phyloP scores from a whole-genome alignment of 257 asterid species.

The Marsdenia floribunda region DNA sequence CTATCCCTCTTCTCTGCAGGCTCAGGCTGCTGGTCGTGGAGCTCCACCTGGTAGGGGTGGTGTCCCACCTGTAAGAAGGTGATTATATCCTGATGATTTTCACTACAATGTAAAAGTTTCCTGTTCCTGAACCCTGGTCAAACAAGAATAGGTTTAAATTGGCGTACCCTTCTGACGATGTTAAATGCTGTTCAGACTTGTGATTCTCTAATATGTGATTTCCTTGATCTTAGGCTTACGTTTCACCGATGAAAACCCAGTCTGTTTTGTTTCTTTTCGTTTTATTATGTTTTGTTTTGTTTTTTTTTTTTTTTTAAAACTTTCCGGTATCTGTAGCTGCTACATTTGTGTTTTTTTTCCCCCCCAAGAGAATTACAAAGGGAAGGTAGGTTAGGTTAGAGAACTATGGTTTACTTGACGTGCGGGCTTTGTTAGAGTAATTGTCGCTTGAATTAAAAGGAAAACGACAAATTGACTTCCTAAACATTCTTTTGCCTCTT shows the following conservation, averaged over 20 bases:
- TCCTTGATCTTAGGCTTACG: background rate
- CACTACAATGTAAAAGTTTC: background rate
- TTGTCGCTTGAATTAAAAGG: no score
- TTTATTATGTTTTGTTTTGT: background rate
- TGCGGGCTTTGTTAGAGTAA: no score
- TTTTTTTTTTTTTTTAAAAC: no score
- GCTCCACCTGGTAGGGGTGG: constrained; percentile 79
- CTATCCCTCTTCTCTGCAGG: constrained; percentile 39
- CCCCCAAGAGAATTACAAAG: no score
- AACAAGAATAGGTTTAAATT: constrained; percentile 1
- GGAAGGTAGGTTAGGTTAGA: no score
- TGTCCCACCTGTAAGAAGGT: constrained; percentile 84
- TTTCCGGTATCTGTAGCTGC: no score
- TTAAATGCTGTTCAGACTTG: constrained; percentile 1
- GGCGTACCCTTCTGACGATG: background rate
- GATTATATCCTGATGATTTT: constrained; percentile 19
- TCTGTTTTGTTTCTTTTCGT: background rate
- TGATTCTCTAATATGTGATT: background rate
- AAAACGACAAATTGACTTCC: no score
- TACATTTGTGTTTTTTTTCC: no score
- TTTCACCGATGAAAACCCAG: background rate
- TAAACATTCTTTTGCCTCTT: no score
- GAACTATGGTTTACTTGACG: no score
- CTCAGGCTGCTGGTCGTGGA: constrained; percentile 92
- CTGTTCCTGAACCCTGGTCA: constrained; percentile 3